These are phyloP conservation scores for Podospora bellae-mahoneyi DNA, from an alignment of 495 filamentous ascomycete genomes.

Conservation along the genomic window DNA sequence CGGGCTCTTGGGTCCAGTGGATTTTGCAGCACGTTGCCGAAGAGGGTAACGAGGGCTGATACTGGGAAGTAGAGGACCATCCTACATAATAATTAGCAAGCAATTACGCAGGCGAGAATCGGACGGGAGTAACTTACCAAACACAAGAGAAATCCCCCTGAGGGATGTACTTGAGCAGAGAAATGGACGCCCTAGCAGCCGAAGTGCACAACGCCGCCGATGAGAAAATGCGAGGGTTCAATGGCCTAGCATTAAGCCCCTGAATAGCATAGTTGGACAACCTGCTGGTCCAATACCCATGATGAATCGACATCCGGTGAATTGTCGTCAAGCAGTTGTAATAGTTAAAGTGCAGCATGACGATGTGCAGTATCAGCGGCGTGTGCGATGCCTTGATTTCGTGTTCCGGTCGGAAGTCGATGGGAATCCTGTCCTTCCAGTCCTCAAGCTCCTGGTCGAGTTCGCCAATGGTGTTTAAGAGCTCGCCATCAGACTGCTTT, in stretches of 20 bases:
- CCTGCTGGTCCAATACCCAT: conserved; percentile 96
- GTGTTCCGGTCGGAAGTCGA: conserved; percentile 91
- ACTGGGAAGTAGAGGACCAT: conserved; percentile 96
- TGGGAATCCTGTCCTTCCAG: conserved; percentile 93
- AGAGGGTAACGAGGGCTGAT: conserved; percentile 89
- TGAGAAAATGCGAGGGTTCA: conserved; percentile 94
- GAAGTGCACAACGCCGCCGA: conserved; percentile 88
- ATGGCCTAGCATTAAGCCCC: conserved; percentile 80
- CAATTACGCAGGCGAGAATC: conserved; percentile 8
- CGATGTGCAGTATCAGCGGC: conserved; percentile 85
- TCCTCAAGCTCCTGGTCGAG: conserved; percentile 89
- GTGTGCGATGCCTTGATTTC: conserved; percentile 89
- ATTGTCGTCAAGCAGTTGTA: conserved; percentile 98
- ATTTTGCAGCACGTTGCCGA: conserved; percentile 96
- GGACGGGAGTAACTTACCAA: conserved; percentile 60
- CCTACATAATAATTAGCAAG: conserved; percentile 50
- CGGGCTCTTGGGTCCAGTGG: conserved; percentile 84
- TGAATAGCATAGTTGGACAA: conserved; percentile 94
- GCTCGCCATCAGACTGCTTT: conserved; percentile 87
- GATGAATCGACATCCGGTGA: conserved; percentile 96
- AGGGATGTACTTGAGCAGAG: conserved; percentile 91
- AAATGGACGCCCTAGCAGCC: conserved; percentile 87
- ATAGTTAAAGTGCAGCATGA: conserved; percentile 91
- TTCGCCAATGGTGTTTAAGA: conserved; percentile 93
- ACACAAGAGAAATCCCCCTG: conserved; percentile 93